Evolutionary conservation across 768 basidiomycete genomes (phyloP), one percentile per base, ranked within the genome.

Genomic region (Amanita pallidorosea): DNA sequence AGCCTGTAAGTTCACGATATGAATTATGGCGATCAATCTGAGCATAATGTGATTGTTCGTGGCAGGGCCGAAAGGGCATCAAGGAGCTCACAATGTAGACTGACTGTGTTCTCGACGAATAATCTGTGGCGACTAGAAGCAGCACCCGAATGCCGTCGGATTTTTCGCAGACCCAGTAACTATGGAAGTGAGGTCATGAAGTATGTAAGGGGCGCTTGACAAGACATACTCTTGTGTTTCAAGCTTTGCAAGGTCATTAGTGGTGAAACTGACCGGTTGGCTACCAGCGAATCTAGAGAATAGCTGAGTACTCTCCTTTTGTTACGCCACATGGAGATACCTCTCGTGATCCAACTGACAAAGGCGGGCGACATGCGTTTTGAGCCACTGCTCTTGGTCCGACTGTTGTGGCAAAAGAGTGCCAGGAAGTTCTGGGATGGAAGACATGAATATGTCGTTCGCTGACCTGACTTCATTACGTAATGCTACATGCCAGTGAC

Each of bases 111-210:
- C 70, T 70, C 47, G 74, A 58, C 31, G 65, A 57, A 44, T 67
- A 58, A 70, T 85, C 73, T 46, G 83, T 76, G 63, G 76, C 70
- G 45, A 98, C 76, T 53, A 95, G 69, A 47, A 98, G 78, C 25
- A 99, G 72, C 36, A 98, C 88, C 33, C 96, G 81, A 47, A 99
- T 64, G 11, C 96, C 96, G 62, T 98, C 96, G 11, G 91, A 95
- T 71, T 98, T 98, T 71, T 99, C 96, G 69, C 93, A 96, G 38
- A 99, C 96, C 95, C 95, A 99, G 66, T 88, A 99, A 63, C 94
- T 97, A 62, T 27, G 43, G 43, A 1, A 54, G 6, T 43, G 18
- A 18, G 12, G 18, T 41, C 13, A 12, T 44, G 54, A 34, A 6
- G 38, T 17, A 49, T 54, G 31, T 13, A 54, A 49, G 6, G 18